Evolutionary conservation across 148 eudicot genomes (phyloP).

Genomic region (Amaranthus palmeri): DNA sequence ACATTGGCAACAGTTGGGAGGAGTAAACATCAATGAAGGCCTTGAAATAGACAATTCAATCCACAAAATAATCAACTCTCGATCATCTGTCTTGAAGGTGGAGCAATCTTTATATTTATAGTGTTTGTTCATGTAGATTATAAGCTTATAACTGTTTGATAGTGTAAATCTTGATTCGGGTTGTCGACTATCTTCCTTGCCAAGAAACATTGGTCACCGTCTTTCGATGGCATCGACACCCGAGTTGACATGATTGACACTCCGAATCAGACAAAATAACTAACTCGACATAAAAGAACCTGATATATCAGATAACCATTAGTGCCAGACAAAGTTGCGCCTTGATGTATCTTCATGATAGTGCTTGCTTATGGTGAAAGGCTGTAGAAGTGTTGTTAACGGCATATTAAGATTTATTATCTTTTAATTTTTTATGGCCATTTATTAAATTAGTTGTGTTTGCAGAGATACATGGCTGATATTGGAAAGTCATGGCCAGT

Average conservation of each 20-base stretch:
- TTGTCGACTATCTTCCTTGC: too few species aligned
- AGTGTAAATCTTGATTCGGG: too few species aligned
- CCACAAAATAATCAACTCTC: conserved; percentile 71
- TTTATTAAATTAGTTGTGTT: conserved; percentile 9
- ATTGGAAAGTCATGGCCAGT: conserved; percentile 92
- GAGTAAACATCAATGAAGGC: conserved; percentile 63
- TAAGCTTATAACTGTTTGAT: too few species aligned
- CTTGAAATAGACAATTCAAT: conserved; percentile 75
- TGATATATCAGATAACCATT: not conserved
- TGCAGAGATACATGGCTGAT: conserved; percentile 98
- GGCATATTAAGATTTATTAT: not conserved
- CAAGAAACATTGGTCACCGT: too few species aligned
- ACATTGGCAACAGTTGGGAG: conserved; percentile 92
- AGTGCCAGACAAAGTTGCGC: not conserved
- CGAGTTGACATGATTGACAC: not conserved
- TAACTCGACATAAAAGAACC: not conserved
- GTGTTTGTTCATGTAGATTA: not conserved
- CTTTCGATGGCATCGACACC: not conserved
- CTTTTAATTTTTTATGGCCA: not conserved
- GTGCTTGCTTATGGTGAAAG: not conserved
- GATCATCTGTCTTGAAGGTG: conserved; percentile 87
- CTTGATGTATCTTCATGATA: not conserved
- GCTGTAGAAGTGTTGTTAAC: not conserved
- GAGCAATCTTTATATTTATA: conserved; percentile 5
- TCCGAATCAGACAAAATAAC: not conserved